Evolutionary conservation across 2,329 filamentous ascomycete species (phyloP).

Genomic region (Aquanectria penicillioides): DNA sequence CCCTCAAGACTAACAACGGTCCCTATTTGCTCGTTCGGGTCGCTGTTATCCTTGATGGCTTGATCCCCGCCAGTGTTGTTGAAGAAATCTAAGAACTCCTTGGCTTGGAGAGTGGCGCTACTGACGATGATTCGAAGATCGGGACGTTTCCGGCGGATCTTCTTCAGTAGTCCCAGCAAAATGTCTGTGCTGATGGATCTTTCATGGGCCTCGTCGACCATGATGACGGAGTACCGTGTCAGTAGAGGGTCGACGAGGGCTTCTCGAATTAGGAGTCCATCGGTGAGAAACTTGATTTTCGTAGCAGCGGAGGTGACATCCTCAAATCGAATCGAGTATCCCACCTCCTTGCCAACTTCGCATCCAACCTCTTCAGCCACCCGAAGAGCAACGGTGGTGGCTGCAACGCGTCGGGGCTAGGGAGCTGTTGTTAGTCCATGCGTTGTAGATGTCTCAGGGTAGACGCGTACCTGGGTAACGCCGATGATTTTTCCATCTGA

Average conservation of each 20-base stretch:
- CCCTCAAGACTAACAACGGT: conserved; percentile 86
- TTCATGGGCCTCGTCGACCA: conserved; percentile 98
- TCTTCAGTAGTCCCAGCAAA: conserved; percentile 88
- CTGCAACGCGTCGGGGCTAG: conserved; percentile 88
- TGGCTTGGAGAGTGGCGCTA: conserved; percentile 91
- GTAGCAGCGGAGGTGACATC: conserved; percentile 89
- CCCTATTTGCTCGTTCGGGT: conserved; percentile 44
- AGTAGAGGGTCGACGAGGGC: conserved; percentile 92
- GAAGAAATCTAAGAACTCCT: conserved; percentile 87
- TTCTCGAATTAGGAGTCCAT: conserved; percentile 90
- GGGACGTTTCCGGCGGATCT: conserved; percentile 81
- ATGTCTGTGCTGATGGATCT: conserved; percentile 93
- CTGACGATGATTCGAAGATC: conserved; percentile 91
- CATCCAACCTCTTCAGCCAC: conserved; percentile 92
- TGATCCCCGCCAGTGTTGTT: conserved; percentile 51
- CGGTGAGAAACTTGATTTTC: conserved; percentile 93
- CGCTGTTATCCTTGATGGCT: conserved; percentile 35
- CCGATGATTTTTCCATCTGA: conserved; percentile 83
- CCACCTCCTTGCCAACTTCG: conserved; percentile 88
- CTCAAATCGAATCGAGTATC: conserved; percentile 93
- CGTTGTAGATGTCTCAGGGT: conserved; percentile 22
- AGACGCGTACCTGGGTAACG: conserved; percentile 80
- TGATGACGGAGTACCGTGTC: conserved; percentile 92
- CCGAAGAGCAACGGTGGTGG: conserved; percentile 86
- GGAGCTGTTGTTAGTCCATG: conserved; percentile 23